A percentile compares a stretch with the other conserved stretches of the same genome.
Conservation (phyloP, 129 eudicot genomes). For the Heracleum sosnowskyi region DNA sequence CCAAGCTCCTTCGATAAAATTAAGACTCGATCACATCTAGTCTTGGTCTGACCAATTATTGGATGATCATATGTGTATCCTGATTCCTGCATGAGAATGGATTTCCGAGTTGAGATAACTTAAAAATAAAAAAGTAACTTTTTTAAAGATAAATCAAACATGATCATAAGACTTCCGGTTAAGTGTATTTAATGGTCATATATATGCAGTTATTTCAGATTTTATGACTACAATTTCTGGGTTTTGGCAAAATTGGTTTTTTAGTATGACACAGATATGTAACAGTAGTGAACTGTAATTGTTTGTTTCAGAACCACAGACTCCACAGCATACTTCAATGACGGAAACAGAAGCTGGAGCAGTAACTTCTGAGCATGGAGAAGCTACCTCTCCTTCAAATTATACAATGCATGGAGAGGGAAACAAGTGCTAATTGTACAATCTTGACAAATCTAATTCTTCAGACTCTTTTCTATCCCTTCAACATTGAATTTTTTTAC, state of each 20-base stretch:
- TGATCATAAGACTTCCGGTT: no score
- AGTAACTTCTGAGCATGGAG: slow-evolving; percentile 36
- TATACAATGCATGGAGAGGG: neutral
- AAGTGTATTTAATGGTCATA: no score
- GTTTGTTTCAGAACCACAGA: slow-evolving; percentile 49
- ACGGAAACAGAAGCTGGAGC: slow-evolving; percentile 41
- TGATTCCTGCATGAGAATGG: no score
- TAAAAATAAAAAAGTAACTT: no score
- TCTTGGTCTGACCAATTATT: neutral
- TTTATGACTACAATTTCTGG: no score
- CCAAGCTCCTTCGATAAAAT: no score
- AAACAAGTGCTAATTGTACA: neutral
- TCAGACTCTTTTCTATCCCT: neutral
- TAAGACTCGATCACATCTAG: no score
- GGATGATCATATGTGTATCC: neutral
- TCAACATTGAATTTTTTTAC: neutral
- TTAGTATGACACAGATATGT: no score
- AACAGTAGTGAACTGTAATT: neutral
- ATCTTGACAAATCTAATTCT: neutral
- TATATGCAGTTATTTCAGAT: no score
- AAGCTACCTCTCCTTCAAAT: neutral
- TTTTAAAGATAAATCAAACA: no score
- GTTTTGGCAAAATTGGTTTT: no score
- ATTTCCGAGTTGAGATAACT: no score
- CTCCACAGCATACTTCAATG: slow-evolving; percentile 40